Conservation (phyloP, 352 stramenopile species). For the Phytophthora hibernalis region DNA sequence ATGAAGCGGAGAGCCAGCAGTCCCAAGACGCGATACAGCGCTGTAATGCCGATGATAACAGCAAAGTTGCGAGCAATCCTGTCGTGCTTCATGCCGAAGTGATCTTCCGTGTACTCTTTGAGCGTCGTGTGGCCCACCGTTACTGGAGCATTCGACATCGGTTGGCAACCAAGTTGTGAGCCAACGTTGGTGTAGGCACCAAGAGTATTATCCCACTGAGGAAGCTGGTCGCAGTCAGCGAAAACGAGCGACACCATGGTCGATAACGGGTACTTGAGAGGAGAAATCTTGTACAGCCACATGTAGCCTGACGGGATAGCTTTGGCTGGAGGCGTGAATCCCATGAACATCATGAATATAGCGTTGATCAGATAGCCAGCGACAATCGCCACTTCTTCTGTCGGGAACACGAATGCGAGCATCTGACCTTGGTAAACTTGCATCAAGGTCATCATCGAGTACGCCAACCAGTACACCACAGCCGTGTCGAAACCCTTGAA, state of each 20-base stretch:
- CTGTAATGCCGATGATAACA: conserved; percentile 30
- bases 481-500: conserved; percentile 28
- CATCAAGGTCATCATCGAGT: conserved; percentile 43
- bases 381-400: conserved; percentile 48
- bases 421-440: conserved; percentile 83
- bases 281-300: conserved; percentile 37
- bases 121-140: conserved; percentile 27
- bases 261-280: conserved; percentile 22
- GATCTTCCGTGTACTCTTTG: conserved; percentile 31
- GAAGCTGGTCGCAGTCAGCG: conserved; percentile 32
- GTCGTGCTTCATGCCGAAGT: conserved; percentile 31
- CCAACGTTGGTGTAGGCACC: conserved; percentile 20
- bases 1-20: conserved; percentile 32
- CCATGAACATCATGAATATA: conserved; percentile 66
- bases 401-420: conserved; percentile 62
- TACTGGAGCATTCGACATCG: conserved; percentile 29
- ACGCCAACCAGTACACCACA: conserved; percentile 39
- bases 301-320: conserved; percentile 20
- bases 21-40: conserved; percentile 39
- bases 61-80: conserved; percentile 41
- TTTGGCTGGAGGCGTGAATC: conserved; percentile 49
- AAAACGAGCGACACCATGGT: conserved; percentile 44
- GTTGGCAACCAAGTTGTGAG: conserved; percentile 35
- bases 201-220: conserved; percentile 24
- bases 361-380: conserved; percentile 50